Conservation (phyloP, 148 eudicot species). For the Rhododendron mucronatum region DNA sequence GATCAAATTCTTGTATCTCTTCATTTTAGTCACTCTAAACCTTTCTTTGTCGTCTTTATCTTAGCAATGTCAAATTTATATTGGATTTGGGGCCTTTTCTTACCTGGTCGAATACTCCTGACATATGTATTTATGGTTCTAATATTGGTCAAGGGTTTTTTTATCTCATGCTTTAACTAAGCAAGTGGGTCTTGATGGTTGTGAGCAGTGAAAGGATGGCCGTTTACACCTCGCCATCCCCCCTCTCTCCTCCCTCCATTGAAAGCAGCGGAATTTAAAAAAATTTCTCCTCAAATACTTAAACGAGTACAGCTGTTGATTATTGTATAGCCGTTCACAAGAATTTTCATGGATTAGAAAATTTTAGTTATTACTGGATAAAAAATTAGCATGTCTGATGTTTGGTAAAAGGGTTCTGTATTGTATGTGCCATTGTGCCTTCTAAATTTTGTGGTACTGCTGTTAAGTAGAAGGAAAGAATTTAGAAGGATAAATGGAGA, state of each 20-base stretch:
- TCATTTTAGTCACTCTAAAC: not conserved
- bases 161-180: not conserved
- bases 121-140: not conserved
- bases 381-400: not conserved
- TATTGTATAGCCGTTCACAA: not conserved
- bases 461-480: not conserved
- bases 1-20: not conserved
- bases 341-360: not conserved
- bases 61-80: not conserved
- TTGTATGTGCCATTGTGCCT: not conserved
- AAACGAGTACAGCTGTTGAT: not conserved
- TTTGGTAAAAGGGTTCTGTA: not conserved
- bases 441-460: not conserved
- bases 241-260: not conserved
- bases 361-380: not conserved
- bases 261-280: not conserved
- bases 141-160: not conserved
- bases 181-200: not conserved
- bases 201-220: not conserved
- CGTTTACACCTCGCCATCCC: not conserved
- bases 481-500: not conserved
- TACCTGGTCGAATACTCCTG: not conserved
- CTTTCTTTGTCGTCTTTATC: not conserved
- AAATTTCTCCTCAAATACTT: not conserved
- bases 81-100: not conserved